Evolutionary conservation across 768 basidiomycete genomes (phyloP), one percentile per base, ranked within the genome.

Genomic region (Termitomyces sp.): DNA sequence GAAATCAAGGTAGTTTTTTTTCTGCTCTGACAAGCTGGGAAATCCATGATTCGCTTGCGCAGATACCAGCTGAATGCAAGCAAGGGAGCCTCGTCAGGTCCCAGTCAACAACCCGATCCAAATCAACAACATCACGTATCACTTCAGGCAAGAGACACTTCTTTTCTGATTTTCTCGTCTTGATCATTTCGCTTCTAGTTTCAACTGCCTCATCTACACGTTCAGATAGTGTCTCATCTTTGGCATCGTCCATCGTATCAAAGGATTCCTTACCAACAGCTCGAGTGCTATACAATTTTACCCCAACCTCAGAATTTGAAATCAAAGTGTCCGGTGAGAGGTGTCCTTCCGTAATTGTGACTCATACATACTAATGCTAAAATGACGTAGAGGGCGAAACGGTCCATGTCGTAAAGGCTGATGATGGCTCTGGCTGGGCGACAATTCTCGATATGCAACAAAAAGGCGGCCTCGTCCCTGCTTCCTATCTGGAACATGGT

Each of bases 371-470:
- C 53, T 59, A 40, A 60, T 46, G 35, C 28, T 22, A 14, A 26
- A 43, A 35, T 52, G 26, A 50, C 36, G 32, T 68, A 87, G 90
- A 89, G 72, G 90, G 87, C 28, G 68, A 73, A 40, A 69, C 67
- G 4, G 86, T 95, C 16, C 77, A 78, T 56, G 76, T 94, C 40
- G 66, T 90, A 20, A 91, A 94, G 67, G 81, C 85, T 59, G 90
- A 94, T 59, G 92, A 92, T 63, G 90, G 90, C 11, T 90, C 89
- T 16, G 91, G 91, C 2, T 93, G 91, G 92, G 81, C 88, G 11
- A 93, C 93, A 67, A 88, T 92, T 9, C 68, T 71, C 24, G 79
- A 88, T 65, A 65, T 71, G 40, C 68, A 70, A n/a, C 83, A 84
- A 58, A 76, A 77, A 55, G 80, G 81, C 63, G 91, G 91, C 9